These are phyloP conservation scores for Vinca major DNA, from an alignment of 305 asterid genomes.

Conservation along the genomic window DNA sequence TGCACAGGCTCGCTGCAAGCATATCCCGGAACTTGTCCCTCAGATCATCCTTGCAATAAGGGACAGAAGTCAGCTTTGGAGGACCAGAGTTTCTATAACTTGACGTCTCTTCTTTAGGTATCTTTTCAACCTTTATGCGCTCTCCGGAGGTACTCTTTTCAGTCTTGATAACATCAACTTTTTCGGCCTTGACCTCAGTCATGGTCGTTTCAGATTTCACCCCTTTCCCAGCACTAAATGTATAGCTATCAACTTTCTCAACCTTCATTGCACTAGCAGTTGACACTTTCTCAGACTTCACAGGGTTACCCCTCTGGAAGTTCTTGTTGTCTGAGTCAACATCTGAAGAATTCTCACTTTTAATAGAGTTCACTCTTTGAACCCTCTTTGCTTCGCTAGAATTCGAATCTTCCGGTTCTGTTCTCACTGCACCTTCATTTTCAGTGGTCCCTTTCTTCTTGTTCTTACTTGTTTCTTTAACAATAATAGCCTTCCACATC, in stretches of 20 bases:
- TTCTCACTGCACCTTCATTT: slow-evolving; percentile 25
- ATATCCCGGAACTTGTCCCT: slow-evolving; percentile 79
- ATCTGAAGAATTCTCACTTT: slow-evolving; percentile 16
- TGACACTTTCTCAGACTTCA: no score
- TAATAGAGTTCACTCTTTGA: slow-evolving; percentile 21
- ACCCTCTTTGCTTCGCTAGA: slow-evolving; percentile 24
- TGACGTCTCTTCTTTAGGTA: slow-evolving; percentile 38
- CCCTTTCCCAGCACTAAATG: slow-evolving; percentile 19
- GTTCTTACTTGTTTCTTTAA: slow-evolving; percentile 55
- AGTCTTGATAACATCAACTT: slow-evolving; percentile 21
- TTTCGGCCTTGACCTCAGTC: slow-evolving; percentile 18
- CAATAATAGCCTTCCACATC: slow-evolving; percentile 66
- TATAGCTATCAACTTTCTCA: slow-evolving; percentile 18
- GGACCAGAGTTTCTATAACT: slow-evolving; percentile 27
- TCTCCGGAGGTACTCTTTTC: slow-evolving; percentile 25
- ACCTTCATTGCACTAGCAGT: background rate
- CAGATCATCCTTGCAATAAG: slow-evolving; percentile 61
- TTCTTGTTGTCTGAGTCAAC: slow-evolving; percentile 18
- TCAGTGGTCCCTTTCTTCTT: slow-evolving; percentile 34
- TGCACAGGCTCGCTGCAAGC: slow-evolving; percentile 66
- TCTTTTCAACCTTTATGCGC: slow-evolving; percentile 25
- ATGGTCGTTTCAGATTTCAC: slow-evolving; percentile 17
- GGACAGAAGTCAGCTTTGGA: slow-evolving; percentile 60
- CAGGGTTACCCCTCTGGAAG: slow-evolving; percentile 32
- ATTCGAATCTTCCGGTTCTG: slow-evolving; percentile 29